Percentiles rank a stretch among this genome's conserved stretches.
Evolutionary conservation across 2,329 filamentous ascomycete genomes (phyloP).

Genomic region (Colletotrichum viniferum): DNA sequence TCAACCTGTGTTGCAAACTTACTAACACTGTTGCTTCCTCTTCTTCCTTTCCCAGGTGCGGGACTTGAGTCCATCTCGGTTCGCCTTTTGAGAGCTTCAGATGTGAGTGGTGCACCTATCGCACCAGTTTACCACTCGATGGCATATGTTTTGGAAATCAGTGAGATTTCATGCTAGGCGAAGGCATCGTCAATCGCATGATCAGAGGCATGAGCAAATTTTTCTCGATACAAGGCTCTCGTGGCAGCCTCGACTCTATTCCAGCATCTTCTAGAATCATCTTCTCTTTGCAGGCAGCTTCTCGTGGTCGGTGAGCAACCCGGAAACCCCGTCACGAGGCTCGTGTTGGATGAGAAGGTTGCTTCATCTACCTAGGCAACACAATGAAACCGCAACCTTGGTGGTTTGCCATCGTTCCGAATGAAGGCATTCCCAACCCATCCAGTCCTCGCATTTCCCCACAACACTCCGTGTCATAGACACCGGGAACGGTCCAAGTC

Average conservation of each 20-base stretch:
- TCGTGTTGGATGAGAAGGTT: rapidly evolving
- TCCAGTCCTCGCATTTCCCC: not conserved
- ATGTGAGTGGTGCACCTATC: not conserved
- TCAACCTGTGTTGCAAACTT: not conserved
- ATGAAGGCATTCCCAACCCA: not conserved
- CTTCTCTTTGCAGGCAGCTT: not conserved
- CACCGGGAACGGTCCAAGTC: not conserved
- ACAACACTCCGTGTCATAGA: rapidly evolving
- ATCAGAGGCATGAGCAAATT: not conserved
- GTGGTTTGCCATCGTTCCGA: not conserved
- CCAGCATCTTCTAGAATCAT: not conserved
- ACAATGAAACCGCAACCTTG: not conserved
- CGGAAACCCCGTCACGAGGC: not conserved
- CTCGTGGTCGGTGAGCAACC: not conserved
- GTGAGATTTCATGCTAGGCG: not conserved
- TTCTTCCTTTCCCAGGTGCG: not conserved
- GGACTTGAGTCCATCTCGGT: too few species aligned
- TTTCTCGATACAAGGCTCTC: not conserved
- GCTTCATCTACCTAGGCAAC: not conserved
- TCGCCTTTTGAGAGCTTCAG: rapidly evolving
- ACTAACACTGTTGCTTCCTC: not conserved
- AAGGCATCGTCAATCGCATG: not conserved
- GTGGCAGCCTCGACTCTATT: not conserved
- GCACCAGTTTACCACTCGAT: not conserved
- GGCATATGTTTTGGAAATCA: not conserved